phyloP scores from a whole-genome alignment of 805 yeast genomes.

The Pichia deserticola region DNA sequence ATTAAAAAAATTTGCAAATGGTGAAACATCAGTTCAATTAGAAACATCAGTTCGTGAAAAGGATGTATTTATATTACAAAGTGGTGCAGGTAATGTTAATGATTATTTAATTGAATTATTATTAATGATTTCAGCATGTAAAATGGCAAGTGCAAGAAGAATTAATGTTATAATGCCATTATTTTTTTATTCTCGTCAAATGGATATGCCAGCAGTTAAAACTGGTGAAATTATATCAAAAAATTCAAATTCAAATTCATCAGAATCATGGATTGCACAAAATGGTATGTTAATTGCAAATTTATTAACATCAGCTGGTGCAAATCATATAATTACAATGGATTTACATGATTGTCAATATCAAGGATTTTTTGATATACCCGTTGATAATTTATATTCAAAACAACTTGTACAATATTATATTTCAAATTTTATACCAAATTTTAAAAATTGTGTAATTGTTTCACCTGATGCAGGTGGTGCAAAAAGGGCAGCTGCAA shows the following conservation, averaged over 20 bases:
- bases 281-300: conserved; percentile 90
- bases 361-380: conserved; percentile 94
- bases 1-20: conserved; percentile 71
- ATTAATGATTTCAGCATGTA: conserved; percentile 85
- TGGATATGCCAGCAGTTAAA: conserved; percentile 79
- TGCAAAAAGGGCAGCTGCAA: conserved; percentile 90
- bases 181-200: conserved; percentile 94
- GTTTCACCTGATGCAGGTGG: conserved; percentile 99
- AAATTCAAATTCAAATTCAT: conserved; percentile 19
- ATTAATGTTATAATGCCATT: conserved; percentile 90
- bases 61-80: conserved; percentile 86
- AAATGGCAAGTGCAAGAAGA: conserved; percentile 79
- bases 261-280: conserved; percentile 93
- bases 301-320: conserved; percentile 84
- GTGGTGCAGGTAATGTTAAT: conserved; percentile 83
- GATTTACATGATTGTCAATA: conserved; percentile 97
- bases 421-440: conserved; percentile 68
- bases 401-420: conserved; percentile 83
- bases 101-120: conserved; percentile 78
- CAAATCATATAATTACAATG: conserved; percentile 95
- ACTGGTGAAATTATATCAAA: conserved; percentile 42
- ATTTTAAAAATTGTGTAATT: conserved; percentile 75
- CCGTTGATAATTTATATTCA: conserved; percentile 89
- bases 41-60: conserved; percentile 90
- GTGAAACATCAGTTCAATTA: conserved; percentile 86